These are phyloP conservation scores for Lactarius trivialis DNA, from an alignment of 768 basidiomycete species.

Conservation along the genomic window DNA sequence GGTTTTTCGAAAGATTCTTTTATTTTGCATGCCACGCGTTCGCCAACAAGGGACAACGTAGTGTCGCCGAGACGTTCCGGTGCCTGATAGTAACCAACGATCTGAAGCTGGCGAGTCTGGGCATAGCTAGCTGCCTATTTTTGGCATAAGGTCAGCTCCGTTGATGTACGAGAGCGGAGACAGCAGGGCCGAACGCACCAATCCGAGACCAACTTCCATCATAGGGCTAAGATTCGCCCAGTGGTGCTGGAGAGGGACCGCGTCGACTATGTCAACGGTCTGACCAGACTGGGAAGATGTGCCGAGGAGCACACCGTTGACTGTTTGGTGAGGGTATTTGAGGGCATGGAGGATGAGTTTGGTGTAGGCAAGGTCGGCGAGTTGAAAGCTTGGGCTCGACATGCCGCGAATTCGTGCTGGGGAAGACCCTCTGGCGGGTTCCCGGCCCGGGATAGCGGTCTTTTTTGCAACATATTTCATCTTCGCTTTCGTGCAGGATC, in stretches of 20 bases:
- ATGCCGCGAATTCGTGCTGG: neutral
- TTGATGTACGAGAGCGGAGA: neutral
- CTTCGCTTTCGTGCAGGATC: neutral
- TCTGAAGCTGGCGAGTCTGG: conserved; percentile 40
- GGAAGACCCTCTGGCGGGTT: neutral
- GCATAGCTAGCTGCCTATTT: conserved; percentile 55
- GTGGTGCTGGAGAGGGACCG: conserved; percentile 73
- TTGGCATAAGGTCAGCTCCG: neutral
- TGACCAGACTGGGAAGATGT: conserved; percentile 28
- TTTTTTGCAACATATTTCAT: neutral
- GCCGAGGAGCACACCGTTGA: conserved; percentile 75
- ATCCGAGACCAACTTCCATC: conserved; percentile 80
- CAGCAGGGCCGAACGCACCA: conserved; percentile 39
- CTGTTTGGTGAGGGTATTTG: conserved; percentile 68
- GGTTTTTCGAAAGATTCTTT: conserved; percentile 49
- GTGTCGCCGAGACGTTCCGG: conserved; percentile 56
- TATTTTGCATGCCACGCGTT: conserved; percentile 53
- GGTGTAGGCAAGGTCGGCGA: conserved; percentile 58
- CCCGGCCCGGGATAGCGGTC: neutral
- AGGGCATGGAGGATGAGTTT: conserved; percentile 75
- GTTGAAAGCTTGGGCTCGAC: conserved; percentile 34
- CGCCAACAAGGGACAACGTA: conserved; percentile 57
- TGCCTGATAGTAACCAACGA: conserved; percentile 76
- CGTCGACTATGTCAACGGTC: conserved; percentile 50
- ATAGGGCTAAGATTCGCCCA: conserved; percentile 80